A percentile compares a stretch with the other conserved stretches of the same genome.
Conservation (phyloP, 2,329 filamentous ascomycete species). For the Cytospora paraplurivora region DNA sequence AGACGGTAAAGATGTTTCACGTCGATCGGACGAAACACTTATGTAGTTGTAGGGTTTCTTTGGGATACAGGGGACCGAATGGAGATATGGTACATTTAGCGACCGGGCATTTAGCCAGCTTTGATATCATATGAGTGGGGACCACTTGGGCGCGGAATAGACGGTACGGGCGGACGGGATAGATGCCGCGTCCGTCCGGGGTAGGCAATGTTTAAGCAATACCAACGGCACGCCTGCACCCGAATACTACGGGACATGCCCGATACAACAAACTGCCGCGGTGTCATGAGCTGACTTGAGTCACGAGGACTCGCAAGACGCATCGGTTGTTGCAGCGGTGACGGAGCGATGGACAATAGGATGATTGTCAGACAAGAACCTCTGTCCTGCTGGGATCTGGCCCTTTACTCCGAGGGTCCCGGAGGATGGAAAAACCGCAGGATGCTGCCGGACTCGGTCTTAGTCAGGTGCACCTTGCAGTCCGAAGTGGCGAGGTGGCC, state of each 20-base stretch:
- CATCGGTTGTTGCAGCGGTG: background rate
- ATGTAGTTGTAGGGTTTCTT: background rate
- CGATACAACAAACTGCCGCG: background rate
- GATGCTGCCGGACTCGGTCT: slow-evolving; percentile 2
- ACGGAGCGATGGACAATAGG: background rate
- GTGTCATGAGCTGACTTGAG: background rate
- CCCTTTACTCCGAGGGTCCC: background rate
- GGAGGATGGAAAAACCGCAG: background rate
- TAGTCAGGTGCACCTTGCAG: slow-evolving; percentile 5
- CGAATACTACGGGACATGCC: background rate
- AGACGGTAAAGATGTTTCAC: background rate
- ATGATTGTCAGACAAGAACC: background rate
- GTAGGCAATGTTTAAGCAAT: background rate
- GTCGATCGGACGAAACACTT: background rate
- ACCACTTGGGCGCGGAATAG: background rate
- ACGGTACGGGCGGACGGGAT: background rate
- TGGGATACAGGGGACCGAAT: background rate
- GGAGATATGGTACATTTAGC: too few relatives aligned
- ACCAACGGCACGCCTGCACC: background rate
- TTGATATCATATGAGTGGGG: background rate
- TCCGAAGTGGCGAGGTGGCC: slow-evolving; percentile 8
- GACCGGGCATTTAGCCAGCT: background rate
- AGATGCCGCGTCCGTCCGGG: background rate
- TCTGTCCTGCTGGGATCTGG: background rate
- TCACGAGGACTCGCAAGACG: background rate